These are phyloP conservation scores for Cryphonectria japonica DNA, from an alignment of 2,329 filamentous ascomycete species.

Conservation along the genomic window DNA sequence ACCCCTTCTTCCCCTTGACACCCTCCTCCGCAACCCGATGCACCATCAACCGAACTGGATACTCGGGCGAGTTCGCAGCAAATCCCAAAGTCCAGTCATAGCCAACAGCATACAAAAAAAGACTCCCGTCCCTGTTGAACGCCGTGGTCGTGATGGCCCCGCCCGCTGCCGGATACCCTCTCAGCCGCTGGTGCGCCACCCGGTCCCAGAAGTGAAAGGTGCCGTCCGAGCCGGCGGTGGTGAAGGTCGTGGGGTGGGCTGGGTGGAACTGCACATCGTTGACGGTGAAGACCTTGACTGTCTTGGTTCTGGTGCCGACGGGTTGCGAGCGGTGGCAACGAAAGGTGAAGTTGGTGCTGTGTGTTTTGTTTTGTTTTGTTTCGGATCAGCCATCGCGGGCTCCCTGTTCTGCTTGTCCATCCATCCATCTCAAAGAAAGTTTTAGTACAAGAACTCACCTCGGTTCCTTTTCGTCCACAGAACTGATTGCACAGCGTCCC, in stretches of 20 bases:
- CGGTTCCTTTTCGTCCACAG: constrained; percentile 3
- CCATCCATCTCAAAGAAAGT: not conserved
- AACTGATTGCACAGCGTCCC: not conserved
- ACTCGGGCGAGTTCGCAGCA: constrained; percentile 33
- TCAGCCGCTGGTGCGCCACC: constrained; percentile 51
- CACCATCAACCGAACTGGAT: constrained; percentile 37
- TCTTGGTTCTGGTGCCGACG: constrained; percentile 21
- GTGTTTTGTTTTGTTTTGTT: not conserved
- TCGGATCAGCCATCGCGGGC: not conserved
- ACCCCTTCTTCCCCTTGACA: constrained; percentile 21
- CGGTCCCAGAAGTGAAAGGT: constrained; percentile 60
- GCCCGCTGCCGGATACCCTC: constrained; percentile 55
- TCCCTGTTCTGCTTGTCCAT: not conserved
- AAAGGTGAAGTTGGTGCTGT: constrained; percentile 36
- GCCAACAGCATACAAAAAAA: constrained; percentile 64
- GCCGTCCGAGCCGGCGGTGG: constrained; percentile 43
- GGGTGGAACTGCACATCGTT: constrained; percentile 41
- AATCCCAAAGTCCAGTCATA: constrained; percentile 77
- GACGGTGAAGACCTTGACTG: constrained; percentile 38
- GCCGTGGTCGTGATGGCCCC: constrained; percentile 64
- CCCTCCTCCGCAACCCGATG: constrained; percentile 35
- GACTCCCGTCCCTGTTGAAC: constrained; percentile 63
- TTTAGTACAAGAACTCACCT: not conserved
- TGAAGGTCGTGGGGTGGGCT: constrained; percentile 31
- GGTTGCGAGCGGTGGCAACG: constrained; percentile 38